Evolutionary conservation across 1,139 yeast species (phyloP), one percentile per base, ranked within the genome.

Genomic region (Hyphopichia fennica): DNA sequence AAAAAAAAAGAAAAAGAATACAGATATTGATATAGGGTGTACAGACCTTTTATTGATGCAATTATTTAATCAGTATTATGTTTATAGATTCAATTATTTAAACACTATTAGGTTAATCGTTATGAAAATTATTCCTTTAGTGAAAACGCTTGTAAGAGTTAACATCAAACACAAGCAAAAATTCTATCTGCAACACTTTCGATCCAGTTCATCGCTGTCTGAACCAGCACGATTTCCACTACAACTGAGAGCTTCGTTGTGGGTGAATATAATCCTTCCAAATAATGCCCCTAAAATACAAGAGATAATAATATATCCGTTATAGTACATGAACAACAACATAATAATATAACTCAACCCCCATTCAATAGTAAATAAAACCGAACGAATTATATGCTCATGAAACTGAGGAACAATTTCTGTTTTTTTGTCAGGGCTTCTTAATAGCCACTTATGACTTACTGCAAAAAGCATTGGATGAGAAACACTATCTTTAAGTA

Each of bases 291-390:
- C 88, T 35, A 82, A 58, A 40, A 82, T 69, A 60, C 85, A 81
- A 17, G 81, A 74, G 44, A 83, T 79, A 43, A 82, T 78, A 30
- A 83, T 69, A 57, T 81, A 84, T 16, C 89, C 89, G 52, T 83
- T 83, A 65, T 79, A 83, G 65, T 82, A 82, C 89, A 83, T 84
- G 66, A 82, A 82, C 51, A 84, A 64, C 65, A 84, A 70, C 87
- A 83, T 84, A 51, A 83, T 75, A 42, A 83, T 61, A 56, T 82
- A 83, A 4, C 83, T 77, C 16, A 78, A 72, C 2, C 84, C 84
- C 78, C 84, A 80, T 56, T 82, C 82, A 23, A 80, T 51, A 2
- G 81, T 72, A 57, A 75, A 83, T 35, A 82, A 56, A 2, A 66
- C 40, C 0, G 78, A 63, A 42, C 84, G 69, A 10, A 78, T 51